These are phyloP conservation scores for Arthrobotrys entomopaga DNA, from an alignment of 2,329 filamentous ascomycete genomes.

Conservation along the genomic window DNA sequence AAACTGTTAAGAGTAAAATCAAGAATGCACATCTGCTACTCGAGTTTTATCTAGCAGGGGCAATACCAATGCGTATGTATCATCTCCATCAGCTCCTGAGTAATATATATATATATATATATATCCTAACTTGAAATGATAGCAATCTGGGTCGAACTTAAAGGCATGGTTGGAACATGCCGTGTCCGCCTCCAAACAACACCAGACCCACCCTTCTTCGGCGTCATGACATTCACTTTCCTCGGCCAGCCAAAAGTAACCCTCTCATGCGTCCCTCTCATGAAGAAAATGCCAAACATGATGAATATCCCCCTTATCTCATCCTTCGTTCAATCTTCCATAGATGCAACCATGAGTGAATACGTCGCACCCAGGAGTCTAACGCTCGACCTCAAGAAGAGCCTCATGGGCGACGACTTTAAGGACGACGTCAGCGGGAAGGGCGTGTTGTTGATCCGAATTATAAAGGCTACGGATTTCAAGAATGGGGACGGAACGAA, in stretches of 20 bases:
- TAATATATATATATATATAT: neutral
- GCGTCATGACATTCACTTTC: conserved; percentile 78
- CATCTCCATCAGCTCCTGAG: neutral
- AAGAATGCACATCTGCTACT: conserved; percentile 79
- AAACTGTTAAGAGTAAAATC: conserved; percentile 64
- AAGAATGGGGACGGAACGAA: conserved; percentile 71
- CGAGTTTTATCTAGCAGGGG: conserved; percentile 71
- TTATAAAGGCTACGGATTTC: conserved; percentile 75
- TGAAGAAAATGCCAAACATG: conserved; percentile 75
- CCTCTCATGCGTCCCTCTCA: conserved; percentile 75
- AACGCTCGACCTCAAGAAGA: conserved; percentile 76
- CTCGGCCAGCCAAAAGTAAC: conserved; percentile 79
- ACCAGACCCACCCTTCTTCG: conserved; percentile 80
- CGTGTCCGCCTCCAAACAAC: conserved; percentile 75
- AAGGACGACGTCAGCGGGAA: conserved; percentile 76
- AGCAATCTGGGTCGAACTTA: conserved; percentile 78
- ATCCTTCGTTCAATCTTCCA: conserved; percentile 77
- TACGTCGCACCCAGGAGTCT: conserved; percentile 78
- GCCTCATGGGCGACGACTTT: conserved; percentile 80
- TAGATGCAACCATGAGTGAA: conserved; percentile 77
- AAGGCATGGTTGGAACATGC: conserved; percentile 74
- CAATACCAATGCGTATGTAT: conserved; percentile 66
- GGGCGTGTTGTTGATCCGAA: conserved; percentile 73
- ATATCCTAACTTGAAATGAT: conserved; percentile 58
- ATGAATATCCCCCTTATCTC: conserved; percentile 80